phyloP scores from a whole-genome alignment of 768 basidiomycete species.

The Clitopilus passeckerianus region DNA sequence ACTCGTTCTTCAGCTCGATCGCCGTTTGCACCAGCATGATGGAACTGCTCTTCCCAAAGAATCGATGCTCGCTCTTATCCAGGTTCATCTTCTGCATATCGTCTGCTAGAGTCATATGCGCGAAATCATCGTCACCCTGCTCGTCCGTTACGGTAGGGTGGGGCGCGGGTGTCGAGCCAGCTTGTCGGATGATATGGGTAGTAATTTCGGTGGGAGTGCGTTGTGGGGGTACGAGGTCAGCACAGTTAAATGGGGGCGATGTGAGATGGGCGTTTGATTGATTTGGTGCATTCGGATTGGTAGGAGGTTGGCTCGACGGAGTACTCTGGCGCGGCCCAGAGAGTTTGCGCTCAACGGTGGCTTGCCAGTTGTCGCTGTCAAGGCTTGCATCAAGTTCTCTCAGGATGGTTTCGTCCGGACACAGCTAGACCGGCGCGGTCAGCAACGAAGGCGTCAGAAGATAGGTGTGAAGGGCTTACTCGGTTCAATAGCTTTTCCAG shows the following conservation, averaged over 20 bases:
- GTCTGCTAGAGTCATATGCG: conserved; percentile 27
- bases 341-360: not conserved
- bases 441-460: not conserved
- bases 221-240: not conserved
- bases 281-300: not conserved
- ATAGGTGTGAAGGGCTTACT: conserved; percentile 14
- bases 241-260: not conserved
- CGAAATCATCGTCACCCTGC: conserved; percentile 28
- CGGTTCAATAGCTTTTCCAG: conserved; percentile 52
- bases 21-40: conserved; percentile 50
- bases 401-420: conserved; percentile 58
- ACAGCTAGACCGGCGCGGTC: conserved; percentile 35
- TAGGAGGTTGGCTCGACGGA: not conserved
- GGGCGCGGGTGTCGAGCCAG: conserved; percentile 1
- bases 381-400: conserved; percentile 42
- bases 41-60: conserved; percentile 55
- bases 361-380: conserved; percentile 11
- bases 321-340: not conserved
- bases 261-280: not conserved
- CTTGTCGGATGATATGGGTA: conserved; percentile 28
- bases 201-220: conserved; percentile 16
- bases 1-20: conserved; percentile 55
- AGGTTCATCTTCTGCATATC: conserved; percentile 27
- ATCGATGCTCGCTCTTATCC: conserved; percentile 32
- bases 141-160: conserved; percentile 8